Conservation (phyloP, 2,329 filamentous ascomycete species). For the Ceratocystis variospora region DNA sequence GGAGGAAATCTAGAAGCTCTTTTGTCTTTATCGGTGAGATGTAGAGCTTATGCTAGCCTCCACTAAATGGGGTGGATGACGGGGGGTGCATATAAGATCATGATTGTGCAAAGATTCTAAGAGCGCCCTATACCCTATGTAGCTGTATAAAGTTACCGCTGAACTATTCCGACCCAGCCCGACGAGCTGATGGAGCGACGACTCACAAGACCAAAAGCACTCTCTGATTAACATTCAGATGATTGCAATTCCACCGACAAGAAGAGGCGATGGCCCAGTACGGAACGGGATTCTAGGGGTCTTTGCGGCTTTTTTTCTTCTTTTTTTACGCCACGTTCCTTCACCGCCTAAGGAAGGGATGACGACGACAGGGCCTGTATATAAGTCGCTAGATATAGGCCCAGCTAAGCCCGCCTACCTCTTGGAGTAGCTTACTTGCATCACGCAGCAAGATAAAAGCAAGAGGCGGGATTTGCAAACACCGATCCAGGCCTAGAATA, state of each 20-base stretch:
- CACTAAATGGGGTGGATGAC: background rate
- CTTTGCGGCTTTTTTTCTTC: background rate
- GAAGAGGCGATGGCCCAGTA: background rate
- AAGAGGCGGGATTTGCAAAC: background rate
- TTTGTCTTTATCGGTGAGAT: background rate
- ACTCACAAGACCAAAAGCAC: background rate
- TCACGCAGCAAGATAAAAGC: background rate
- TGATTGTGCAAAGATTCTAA: background rate
- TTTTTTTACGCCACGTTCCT: background rate
- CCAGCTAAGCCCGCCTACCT: background rate
- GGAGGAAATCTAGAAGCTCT: constrained; percentile 47
- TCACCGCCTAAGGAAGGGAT: background rate
- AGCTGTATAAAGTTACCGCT: background rate
- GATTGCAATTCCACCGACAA: background rate
- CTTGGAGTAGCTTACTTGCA: no score
- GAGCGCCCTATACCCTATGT: background rate
- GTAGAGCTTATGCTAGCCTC: background rate
- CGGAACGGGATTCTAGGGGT: constrained; percentile 1
- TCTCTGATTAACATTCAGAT: background rate
- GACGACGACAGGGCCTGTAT: background rate
- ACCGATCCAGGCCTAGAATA: background rate
- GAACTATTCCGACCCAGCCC: background rate
- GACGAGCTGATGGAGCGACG: background rate
- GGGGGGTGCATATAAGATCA: background rate
- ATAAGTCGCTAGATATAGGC: background rate